Evolutionary conservation across 768 basidiomycete genomes (phyloP).

Genomic region (Leucocoprinus leucothites): DNA sequence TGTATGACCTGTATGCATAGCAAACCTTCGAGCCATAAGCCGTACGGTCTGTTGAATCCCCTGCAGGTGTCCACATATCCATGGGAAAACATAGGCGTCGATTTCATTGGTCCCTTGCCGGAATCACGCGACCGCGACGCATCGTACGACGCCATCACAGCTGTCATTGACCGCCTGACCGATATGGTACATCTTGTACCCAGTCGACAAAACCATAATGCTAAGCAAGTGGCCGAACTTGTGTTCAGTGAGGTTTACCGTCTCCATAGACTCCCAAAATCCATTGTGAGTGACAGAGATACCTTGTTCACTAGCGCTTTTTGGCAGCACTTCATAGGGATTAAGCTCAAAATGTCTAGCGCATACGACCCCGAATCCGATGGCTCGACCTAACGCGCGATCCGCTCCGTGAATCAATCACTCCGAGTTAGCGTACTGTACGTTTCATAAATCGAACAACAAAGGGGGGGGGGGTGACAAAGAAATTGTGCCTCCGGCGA

Average conservation of each 20-base stretch:
- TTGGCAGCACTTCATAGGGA: constrained; percentile 21
- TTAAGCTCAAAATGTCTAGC: constrained; percentile 14
- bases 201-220: constrained; percentile 12
- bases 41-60: constrained; percentile 21
- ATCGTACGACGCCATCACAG: constrained; percentile 13
- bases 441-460: too few species aligned
- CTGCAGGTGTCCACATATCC: constrained; percentile 12
- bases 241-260: constrained; percentile 14
- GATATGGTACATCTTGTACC: constrained; percentile 18
- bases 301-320: constrained; percentile 29
- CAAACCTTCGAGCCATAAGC: constrained; percentile 21
- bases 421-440: constrained; percentile 10
- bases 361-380: constrained; percentile 35
- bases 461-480: too few species aligned
- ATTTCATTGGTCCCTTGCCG: constrained; percentile 22
- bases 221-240: constrained; percentile 12
- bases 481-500: too few species aligned
- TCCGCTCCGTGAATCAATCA: constrained; percentile 21
- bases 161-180: constrained; percentile 18
- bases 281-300: constrained; percentile 29
- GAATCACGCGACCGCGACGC: constrained; percentile 12
- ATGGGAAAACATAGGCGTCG: constrained; percentile 15
- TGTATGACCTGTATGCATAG: constrained; percentile 16
- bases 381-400: constrained; percentile 31
- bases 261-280: constrained; percentile 16